Evolutionary conservation across 768 basidiomycete species (phyloP), one percentile per base, ranked within the genome.

Genomic region (Trametes coccinea): DNA sequence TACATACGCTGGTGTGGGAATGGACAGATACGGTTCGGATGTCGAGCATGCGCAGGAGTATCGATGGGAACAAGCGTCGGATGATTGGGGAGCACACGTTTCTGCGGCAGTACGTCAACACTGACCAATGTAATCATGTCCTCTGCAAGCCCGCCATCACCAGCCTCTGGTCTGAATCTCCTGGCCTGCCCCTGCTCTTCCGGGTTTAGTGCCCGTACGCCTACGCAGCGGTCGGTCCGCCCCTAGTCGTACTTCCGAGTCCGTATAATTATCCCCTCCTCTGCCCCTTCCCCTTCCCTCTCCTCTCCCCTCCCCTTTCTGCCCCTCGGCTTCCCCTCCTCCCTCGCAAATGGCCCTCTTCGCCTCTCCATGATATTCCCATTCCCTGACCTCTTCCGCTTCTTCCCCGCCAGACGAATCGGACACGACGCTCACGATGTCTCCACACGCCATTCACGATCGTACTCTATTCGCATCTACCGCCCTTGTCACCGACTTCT

Each of bases 401-500:
- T 33, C 39, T 6, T 55, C 41, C 14, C 14, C 41, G 9, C 39
- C 51, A 34, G 37, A 53, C 33, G 59, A 58, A 54, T 56, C 62
- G 48, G 53, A 47, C 31, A 64, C 54, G 62, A 64, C 53, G 53
- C 59, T 52, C 49, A 64, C 58, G 58, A 64, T 60, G 62, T 56
- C 58, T 49, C 56, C 56, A 14, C 51, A 63, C 56, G 62, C 62
- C 58, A 30, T 37, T 55, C 59, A 64, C 62, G 58, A 64, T 60
- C 59, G 53, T 64, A 56, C 62, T 47, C 50, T 60, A 56, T 53
- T 59, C 16, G 51, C 53, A 10, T 53, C 50, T n/a, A 37, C 58
- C 4, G 53, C 57, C 40, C 51, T 64, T 53, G 46, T 53, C 53
- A 59, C 62, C 43, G 45, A 52, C 62, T 56, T 64, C 57, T 58